phyloP scores from a whole-genome alignment of 495 filamentous ascomycete species.

The Pseudoneurospora amorphoporcata region DNA sequence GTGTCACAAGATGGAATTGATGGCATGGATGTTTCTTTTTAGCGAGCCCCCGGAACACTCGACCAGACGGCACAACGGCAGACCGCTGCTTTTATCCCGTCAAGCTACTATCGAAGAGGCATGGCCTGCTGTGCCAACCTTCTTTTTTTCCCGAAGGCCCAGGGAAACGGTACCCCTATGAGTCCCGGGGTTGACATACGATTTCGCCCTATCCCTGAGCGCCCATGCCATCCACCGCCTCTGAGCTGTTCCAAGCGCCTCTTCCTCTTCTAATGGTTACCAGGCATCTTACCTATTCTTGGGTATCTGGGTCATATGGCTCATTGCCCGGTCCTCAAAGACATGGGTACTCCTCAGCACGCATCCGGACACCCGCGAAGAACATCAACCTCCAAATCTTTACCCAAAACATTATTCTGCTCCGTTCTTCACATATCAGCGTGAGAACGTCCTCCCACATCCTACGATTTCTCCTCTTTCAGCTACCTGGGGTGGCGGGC shows the following conservation, averaged over 20 bases:
- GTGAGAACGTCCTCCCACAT: not conserved
- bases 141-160: not conserved
- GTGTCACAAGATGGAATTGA: not conserved
- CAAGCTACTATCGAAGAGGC: not conserved
- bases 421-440: not conserved
- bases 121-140: not conserved
- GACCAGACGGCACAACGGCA: not conserved
- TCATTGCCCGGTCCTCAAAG: not conserved
- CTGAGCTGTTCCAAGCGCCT: not conserved
- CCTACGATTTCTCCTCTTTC: not conserved
- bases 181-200: not conserved
- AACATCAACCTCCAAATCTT: not conserved
- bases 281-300: not conserved
- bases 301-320: not conserved
- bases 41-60: not conserved
- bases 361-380: not conserved
- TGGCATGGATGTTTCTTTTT: not conserved
- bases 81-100: not conserved
- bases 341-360: not conserved
- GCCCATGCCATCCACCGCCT: not conserved
- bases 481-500: not conserved
- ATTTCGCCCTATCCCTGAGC: not conserved
- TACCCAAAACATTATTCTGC: not conserved
- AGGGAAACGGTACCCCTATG: not conserved
- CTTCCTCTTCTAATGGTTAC: not conserved